phyloP scores from a whole-genome alignment of 768 basidiomycete genomes.

The Trametes punicea region DNA sequence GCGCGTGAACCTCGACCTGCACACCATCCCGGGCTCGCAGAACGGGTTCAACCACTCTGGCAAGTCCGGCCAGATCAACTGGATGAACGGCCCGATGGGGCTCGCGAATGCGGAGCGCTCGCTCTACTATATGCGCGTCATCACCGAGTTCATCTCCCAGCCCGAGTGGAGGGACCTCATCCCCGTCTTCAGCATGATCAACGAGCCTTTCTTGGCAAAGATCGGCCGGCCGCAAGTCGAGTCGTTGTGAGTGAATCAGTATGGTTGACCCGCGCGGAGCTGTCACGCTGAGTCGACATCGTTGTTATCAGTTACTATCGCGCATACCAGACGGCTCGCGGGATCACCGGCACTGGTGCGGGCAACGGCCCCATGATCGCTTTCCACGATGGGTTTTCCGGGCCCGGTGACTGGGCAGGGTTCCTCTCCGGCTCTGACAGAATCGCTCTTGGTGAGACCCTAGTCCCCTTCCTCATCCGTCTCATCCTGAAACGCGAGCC shows the following conservation, averaged over 20 bases:
- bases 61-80: conserved; percentile 58
- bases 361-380: conserved; percentile 58
- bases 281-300: conserved; percentile 30
- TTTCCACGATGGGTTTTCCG: conserved; percentile 53
- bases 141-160: conserved; percentile 80
- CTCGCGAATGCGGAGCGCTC: conserved; percentile 81
- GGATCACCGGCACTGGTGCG: conserved; percentile 68
- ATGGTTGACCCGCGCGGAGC: conserved; percentile 20
- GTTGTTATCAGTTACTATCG: conserved; percentile 48
- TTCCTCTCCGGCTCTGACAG: conserved; percentile 39
- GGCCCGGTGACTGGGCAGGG: conserved; percentile 38
- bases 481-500: background rate
- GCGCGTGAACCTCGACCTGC: conserved; percentile 78
- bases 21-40: conserved; percentile 76
- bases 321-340: conserved; percentile 61
- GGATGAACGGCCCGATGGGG: conserved; percentile 74
- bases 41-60: conserved; percentile 68
- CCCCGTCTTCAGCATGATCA: conserved; percentile 59
- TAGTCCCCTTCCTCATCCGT: no score
- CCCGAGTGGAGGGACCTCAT: conserved; percentile 64
- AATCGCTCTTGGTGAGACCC: conserved; percentile 39
- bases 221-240: conserved; percentile 55
- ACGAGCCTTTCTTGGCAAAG: conserved; percentile 50
- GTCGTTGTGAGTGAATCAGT: conserved; percentile 47
- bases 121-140: conserved; percentile 68